A percentile compares a stretch with the other conserved stretches of the same genome.
Evolutionary conservation across 768 basidiomycete species (phyloP).

Genomic region (Lactarius tabidus): DNA sequence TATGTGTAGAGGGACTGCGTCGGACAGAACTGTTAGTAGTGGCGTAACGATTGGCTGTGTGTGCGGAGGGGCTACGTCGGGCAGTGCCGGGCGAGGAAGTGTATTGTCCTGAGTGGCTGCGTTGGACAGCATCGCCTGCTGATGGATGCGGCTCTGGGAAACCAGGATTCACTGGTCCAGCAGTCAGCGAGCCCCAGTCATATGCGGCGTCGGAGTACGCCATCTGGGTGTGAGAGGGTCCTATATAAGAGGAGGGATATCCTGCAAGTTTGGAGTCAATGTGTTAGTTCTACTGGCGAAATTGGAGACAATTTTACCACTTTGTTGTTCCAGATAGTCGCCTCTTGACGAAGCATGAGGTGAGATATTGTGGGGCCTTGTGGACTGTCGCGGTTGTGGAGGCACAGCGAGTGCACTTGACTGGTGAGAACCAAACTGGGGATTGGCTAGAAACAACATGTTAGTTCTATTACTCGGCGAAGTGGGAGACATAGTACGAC

Average conservation of each 20-base stretch:
- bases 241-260: neutral
- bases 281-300: no score
- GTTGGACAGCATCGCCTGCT: neutral
- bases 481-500: neutral
- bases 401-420: no score
- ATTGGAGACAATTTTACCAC: no score
- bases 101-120: no score
- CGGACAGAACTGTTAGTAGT: neutral
- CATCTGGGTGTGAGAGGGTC: neutral
- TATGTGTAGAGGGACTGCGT: neutral
- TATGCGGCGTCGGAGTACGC: neutral
- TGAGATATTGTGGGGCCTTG: no score
- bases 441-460: neutral
- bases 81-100: no score
- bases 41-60: neutral
- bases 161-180: neutral
- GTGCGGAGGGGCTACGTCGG: neutral
- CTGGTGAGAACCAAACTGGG: no score
- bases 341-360: no score
- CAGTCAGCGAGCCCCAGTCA: neutral
- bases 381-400: no score
- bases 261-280: neutral
- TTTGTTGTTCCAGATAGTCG: no score
- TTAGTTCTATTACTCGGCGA: neutral
- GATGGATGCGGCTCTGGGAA: conserved; percentile 1